A percentile compares a stretch with the other conserved stretches of the same genome.
Conservation (phyloP, 768 basidiomycete genomes). For the Leucocoprinus leucothites region DNA sequence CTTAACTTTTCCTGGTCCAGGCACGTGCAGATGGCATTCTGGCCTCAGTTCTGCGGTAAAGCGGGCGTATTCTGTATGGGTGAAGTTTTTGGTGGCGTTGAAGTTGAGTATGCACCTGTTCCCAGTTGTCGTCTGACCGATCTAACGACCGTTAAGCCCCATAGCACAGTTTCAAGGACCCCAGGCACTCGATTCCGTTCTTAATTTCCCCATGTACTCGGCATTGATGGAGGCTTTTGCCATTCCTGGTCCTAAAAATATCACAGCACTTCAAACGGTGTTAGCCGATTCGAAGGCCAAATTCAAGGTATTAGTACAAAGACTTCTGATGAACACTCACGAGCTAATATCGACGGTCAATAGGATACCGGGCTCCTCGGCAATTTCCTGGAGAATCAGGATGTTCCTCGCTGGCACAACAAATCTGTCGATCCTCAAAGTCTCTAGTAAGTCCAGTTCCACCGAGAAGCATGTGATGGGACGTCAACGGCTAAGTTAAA, state of each 20-base stretch:
- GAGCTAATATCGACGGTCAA: background rate
- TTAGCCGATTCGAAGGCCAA: constrained; percentile 50
- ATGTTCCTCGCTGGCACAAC: constrained; percentile 72
- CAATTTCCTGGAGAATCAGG: constrained; percentile 81
- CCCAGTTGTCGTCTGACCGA: background rate
- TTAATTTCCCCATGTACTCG: constrained; percentile 70
- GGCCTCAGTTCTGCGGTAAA: constrained; percentile 69
- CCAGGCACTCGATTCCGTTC: constrained; percentile 59
- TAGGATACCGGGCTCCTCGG: constrained; percentile 51
- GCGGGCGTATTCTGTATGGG: constrained; percentile 87
- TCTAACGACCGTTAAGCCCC: constrained; percentile 29
- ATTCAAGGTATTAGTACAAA: constrained; percentile 37
- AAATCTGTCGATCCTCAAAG: constrained; percentile 69
- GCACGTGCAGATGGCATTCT: constrained; percentile 74
- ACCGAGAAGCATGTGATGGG: no score
- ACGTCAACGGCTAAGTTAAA: no score
- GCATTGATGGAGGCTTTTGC: constrained; percentile 62
- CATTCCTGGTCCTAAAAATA: constrained; percentile 69
- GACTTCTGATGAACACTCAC: constrained; percentile 5
- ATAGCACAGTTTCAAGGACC: constrained; percentile 62
- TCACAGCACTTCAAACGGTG: constrained; percentile 49
- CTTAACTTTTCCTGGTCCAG: constrained; percentile 27
- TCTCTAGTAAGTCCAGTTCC: constrained; percentile 47
- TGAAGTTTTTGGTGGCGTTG: constrained; percentile 62
- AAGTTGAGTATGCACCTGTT: constrained; percentile 39